These are phyloP conservation scores for Verruconis gallopava DNA, from an alignment of 2,329 filamentous ascomycete genomes.

Conservation along the genomic window DNA sequence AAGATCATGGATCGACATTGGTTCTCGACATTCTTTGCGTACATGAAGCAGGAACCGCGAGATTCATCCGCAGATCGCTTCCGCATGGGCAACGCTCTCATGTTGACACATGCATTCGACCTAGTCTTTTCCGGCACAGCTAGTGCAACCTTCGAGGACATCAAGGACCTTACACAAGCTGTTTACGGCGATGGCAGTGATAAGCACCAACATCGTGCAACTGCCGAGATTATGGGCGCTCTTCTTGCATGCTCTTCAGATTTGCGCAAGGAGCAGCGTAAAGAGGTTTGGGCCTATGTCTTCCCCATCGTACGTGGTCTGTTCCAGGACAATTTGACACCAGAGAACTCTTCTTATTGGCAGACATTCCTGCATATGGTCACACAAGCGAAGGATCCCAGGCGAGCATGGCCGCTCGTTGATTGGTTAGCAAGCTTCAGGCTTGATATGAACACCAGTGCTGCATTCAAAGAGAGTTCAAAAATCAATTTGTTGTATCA, in stretches of 20 bases:
- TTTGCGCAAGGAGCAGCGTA: slow-evolving; percentile 58
- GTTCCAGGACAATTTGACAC: slow-evolving; percentile 83
- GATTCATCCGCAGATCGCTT: slow-evolving; percentile 75
- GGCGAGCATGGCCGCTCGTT: slow-evolving; percentile 74
- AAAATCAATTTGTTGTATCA: slow-evolving; percentile 89
- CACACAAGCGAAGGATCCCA: slow-evolving; percentile 77
- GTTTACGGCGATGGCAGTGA: slow-evolving; percentile 89
- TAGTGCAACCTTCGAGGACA: slow-evolving; percentile 67
- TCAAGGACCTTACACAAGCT: slow-evolving; percentile 63
- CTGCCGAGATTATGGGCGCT: slow-evolving; percentile 82
- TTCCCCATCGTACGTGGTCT: slow-evolving; percentile 78
- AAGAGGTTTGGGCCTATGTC: slow-evolving; percentile 74
- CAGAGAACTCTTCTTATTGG: slow-evolving; percentile 92
- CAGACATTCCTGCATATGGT: slow-evolving; percentile 84
- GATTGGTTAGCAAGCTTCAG: slow-evolving; percentile 74
- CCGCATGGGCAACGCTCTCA: slow-evolving; percentile 73
- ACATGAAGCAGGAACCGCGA: slow-evolving; percentile 89
- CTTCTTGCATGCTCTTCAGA: slow-evolving; percentile 72
- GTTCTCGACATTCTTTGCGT: slow-evolving; percentile 80
- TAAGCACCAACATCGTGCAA: slow-evolving; percentile 94
- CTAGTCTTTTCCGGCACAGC: slow-evolving; percentile 73
- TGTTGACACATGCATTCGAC: slow-evolving; percentile 82
- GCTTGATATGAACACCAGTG: slow-evolving; percentile 87
- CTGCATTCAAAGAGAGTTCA: slow-evolving; percentile 96
- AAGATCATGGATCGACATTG: slow-evolving; percentile 67